Evolutionary conservation across 2,329 filamentous ascomycete genomes (phyloP).

Genomic region (Clarireedia monteithiana): DNA sequence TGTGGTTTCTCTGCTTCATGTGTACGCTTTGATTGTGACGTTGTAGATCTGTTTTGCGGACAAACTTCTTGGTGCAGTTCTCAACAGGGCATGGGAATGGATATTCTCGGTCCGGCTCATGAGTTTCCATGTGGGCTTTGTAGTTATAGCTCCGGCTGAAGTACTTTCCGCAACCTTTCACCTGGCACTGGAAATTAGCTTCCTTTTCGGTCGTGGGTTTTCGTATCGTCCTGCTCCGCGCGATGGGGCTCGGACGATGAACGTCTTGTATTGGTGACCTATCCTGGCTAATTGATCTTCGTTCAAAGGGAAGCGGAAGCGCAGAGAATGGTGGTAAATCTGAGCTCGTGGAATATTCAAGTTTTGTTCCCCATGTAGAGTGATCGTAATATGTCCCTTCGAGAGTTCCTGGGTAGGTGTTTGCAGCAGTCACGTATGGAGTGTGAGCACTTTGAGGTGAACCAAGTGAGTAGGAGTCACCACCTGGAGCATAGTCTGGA

Average conservation of each 20-base stretch:
- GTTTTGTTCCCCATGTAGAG: constrained; percentile 19
- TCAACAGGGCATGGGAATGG: constrained; percentile 58
- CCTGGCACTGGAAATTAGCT: constrained; percentile 62
- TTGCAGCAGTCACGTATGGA: constrained; percentile 17
- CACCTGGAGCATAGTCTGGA: constrained; percentile 19
- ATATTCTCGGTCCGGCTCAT: constrained; percentile 65
- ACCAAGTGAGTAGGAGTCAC: constrained; percentile 21
- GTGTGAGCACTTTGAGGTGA: constrained; percentile 22
- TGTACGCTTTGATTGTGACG: constrained; percentile 61
- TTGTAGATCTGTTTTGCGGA: constrained; percentile 72
- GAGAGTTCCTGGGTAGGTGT: constrained; percentile 24
- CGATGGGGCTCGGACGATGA: constrained; percentile 16
- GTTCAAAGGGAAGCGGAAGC: constrained; percentile 23
- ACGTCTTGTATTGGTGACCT: constrained; percentile 13
- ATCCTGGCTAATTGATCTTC: constrained; percentile 23
- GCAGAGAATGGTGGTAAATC: constrained; percentile 25
- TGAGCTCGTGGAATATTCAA: constrained; percentile 21
- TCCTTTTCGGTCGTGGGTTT: constrained; percentile 58
- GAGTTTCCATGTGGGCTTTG: constrained; percentile 78
- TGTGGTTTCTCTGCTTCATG: constrained; percentile 61
- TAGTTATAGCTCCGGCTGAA: constrained; percentile 84
- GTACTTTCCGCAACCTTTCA: constrained; percentile 64
- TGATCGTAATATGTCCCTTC: constrained; percentile 25
- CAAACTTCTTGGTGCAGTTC: constrained; percentile 68
- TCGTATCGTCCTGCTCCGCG: constrained; percentile 32